phyloP scores from a whole-genome alignment of 2,329 filamentous ascomycete species.

The Aspergillus fischeri region DNA sequence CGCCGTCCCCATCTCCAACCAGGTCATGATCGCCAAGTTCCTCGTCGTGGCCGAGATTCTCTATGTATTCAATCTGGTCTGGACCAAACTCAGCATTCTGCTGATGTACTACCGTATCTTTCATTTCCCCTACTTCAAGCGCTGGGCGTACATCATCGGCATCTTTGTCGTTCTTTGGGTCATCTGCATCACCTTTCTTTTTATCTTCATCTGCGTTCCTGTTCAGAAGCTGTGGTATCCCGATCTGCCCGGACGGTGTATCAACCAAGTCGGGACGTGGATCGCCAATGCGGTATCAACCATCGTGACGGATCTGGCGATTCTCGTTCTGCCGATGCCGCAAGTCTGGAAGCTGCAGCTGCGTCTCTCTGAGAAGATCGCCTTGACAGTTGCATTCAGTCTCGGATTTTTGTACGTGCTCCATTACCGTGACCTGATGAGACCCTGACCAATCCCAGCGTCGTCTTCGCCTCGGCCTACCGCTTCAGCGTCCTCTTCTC shows the following conservation, averaged over 20 bases:
- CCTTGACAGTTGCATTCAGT: conserved; percentile 19
- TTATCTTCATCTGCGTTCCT: conserved; percentile 27
- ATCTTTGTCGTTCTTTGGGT: conserved; percentile 23
- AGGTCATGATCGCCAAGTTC: conserved; percentile 28
- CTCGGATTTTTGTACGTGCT: conserved; percentile 21
- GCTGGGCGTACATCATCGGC: conserved; percentile 24
- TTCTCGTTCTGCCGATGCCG: conserved; percentile 23
- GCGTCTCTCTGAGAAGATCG: conserved; percentile 16
- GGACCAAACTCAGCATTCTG: conserved; percentile 25
- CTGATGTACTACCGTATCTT: conserved; percentile 29
- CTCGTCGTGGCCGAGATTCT: conserved; percentile 40
- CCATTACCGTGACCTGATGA: not conserved
- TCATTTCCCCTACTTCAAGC: conserved; percentile 24
- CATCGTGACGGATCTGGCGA: conserved; percentile 23
- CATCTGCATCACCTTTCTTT: conserved; percentile 25
- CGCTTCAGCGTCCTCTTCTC: conserved; percentile 25
- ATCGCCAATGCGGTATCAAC: conserved; percentile 23
- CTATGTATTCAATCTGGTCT: conserved; percentile 32
- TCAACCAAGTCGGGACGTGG: conserved; percentile 26
- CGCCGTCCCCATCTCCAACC: conserved; percentile 31
- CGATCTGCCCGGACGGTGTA: conserved; percentile 21
- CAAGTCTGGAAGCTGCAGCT: conserved; percentile 27
- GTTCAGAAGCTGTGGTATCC: conserved; percentile 28
- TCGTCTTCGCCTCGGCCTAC: conserved; percentile 26
- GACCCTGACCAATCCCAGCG: conserved; percentile 7